phyloP scores from a whole-genome alignment of 305 asterid species.

The Fraxinus ornus region DNA sequence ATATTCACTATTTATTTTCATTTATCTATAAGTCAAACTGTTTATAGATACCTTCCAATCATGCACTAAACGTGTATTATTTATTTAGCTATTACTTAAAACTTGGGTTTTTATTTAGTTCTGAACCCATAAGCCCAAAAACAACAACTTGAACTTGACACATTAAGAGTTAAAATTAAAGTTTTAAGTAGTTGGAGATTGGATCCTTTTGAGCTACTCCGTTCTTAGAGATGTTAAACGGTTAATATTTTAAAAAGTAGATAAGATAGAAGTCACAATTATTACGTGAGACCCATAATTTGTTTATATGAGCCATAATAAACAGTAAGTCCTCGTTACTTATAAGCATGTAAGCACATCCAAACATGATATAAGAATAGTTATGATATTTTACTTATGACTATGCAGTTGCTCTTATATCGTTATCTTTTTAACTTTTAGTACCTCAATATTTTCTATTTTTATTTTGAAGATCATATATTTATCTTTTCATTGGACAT shows the following conservation, averaged over 20 bases:
- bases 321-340: not conserved
- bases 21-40: too few species aligned
- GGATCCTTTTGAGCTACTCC: not conserved
- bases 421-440: not conserved
- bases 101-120: too few species aligned
- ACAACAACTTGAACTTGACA: not conserved
- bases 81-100: too few species aligned
- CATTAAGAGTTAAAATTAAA: not conserved
- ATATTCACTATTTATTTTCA: too few species aligned
- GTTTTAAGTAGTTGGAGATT: not conserved
- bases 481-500: not conserved
- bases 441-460: slow-evolving; percentile 42
- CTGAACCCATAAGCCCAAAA: not conserved
- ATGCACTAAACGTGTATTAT: not conserved
- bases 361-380: not conserved
- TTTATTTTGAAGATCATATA: too few species aligned
- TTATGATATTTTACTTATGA: not conserved
- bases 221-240: not conserved
- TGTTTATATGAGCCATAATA: not conserved
- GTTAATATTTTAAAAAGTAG: too few species aligned
- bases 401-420: not conserved
- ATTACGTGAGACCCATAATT: not conserved
- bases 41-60: not conserved
- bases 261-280: not conserved
- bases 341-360: not conserved